A percentile compares a stretch with the other conserved stretches of the same genome.
phyloP scores from a whole-genome alignment of 495 filamentous ascomycete species.

The Lasiosphaeriaceae sp. region DNA sequence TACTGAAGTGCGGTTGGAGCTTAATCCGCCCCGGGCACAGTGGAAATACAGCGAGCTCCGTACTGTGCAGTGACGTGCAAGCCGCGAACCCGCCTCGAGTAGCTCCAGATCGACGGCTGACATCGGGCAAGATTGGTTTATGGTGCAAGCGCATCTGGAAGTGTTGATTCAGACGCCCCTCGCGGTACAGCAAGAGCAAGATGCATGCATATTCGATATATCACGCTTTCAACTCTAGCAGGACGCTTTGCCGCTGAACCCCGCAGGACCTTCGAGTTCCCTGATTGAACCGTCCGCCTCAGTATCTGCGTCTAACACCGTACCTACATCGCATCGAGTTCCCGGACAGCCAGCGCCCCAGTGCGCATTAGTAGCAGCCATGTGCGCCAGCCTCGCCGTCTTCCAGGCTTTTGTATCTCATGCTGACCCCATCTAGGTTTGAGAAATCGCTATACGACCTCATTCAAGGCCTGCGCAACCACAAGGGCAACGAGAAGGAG shows the following conservation, averaged over 20 bases:
- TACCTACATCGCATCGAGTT: neutral
- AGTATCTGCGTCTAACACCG: neutral
- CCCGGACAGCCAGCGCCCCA: neutral
- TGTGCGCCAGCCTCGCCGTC: slow-evolving; percentile 14
- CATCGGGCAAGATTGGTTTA: neutral
- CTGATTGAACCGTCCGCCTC: no score
- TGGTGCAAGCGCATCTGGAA: neutral
- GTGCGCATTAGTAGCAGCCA: slow-evolving; percentile 9
- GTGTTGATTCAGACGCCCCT: neutral
- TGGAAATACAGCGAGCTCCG: neutral
- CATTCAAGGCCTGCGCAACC: slow-evolving; percentile 88
- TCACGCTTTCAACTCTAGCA: neutral
- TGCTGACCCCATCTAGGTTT: slow-evolving; percentile 62
- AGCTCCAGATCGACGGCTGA: neutral
- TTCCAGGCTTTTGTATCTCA: neutral
- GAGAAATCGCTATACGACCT: slow-evolving; percentile 99
- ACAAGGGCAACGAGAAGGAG: slow-evolving; percentile 88
- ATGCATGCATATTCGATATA: neutral
- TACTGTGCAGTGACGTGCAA: slow-evolving; percentile 6
- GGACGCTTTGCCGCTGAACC: slow-evolving; percentile 3
- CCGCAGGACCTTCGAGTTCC: no score
- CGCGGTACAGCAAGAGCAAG: slow-evolving; percentile 2
- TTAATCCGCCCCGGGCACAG: neutral
- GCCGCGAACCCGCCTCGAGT: neutral
- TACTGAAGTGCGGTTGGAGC: neutral